phyloP scores from a whole-genome alignment of 768 basidiomycete species.

The Austroboletus eburneus region DNA sequence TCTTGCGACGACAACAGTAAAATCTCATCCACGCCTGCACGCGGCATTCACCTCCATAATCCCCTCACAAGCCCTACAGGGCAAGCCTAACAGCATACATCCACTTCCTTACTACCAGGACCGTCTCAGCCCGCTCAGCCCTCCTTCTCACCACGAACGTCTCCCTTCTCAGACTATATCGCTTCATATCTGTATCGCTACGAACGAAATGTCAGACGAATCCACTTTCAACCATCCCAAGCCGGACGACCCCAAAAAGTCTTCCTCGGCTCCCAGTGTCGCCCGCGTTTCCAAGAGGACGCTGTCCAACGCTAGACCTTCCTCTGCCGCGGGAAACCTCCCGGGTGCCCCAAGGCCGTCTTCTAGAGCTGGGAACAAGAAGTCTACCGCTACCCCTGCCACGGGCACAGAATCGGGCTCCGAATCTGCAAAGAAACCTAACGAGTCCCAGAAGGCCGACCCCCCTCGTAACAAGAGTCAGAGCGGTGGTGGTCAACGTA shows the following conservation, averaged over 20 bases:
- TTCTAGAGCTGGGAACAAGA: constrained; percentile 67
- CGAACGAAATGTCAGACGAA: constrained; percentile 90
- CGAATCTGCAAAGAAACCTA: constrained; percentile 61
- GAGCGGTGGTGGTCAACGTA: constrained; percentile 42
- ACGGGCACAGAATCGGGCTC: constrained; percentile 62
- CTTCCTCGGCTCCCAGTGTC: constrained; percentile 39
- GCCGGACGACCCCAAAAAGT: constrained; percentile 71
- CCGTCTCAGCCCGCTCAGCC: constrained; percentile 10
- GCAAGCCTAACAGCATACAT: constrained; percentile 61
- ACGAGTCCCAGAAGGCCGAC: constrained; percentile 52
- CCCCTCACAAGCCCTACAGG: constrained; percentile 85
- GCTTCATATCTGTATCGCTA: constrained; percentile 44
- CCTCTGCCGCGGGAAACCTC: constrained; percentile 38
- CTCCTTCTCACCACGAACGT: constrained; percentile 18
- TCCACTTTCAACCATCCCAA: constrained; percentile 46
- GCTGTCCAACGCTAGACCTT: constrained; percentile 41
- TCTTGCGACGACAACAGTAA: constrained; percentile 41
- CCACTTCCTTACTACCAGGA: constrained; percentile 47
- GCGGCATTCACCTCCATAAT: constrained; percentile 54
- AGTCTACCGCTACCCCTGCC: constrained; percentile 33
- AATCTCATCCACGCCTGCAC: constrained; percentile 47
- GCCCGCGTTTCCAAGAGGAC: constrained; percentile 59
- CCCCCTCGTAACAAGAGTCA: constrained; percentile 50
- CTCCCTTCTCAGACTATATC: constrained; percentile 31
- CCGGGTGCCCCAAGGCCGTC: constrained; percentile 54